Percentiles rank a stretch among this genome's conserved stretches.
Evolutionary conservation across 257 asterid genomes (phyloP).

Genomic region (Jaltomata sinuosa): DNA sequence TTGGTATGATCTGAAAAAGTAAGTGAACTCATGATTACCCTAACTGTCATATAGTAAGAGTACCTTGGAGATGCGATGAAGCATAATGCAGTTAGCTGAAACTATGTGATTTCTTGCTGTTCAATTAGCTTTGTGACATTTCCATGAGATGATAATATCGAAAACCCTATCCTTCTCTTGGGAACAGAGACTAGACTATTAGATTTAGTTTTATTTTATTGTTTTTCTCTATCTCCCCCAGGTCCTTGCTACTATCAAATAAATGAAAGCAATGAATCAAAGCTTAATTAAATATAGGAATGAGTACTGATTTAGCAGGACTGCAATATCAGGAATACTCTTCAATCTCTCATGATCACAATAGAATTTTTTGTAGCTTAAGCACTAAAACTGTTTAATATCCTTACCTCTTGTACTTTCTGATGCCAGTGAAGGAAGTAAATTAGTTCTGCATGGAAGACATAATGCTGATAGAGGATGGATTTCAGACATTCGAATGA

Average conservation of each 20-base stretch:
- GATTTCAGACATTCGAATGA: slow-evolving; percentile 58
- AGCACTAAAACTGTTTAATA: neutral
- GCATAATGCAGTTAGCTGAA: neutral
- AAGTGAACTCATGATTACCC: neutral
- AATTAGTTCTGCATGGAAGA: slow-evolving; percentile 77
- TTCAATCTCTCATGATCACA: neutral
- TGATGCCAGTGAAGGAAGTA: slow-evolving; percentile 60
- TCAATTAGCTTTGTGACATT: neutral
- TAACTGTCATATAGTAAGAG: neutral
- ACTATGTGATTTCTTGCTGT: neutral
- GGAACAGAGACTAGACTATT: neutral
- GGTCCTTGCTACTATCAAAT: neutral
- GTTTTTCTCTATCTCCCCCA: neutral
- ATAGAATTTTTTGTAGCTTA: no score
- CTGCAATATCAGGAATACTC: neutral
- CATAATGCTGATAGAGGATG: slow-evolving; percentile 86
- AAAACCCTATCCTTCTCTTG: neutral
- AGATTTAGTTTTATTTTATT: neutral
- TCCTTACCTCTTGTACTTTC: neutral
- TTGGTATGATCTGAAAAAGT: slow-evolving; percentile 95
- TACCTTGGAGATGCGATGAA: neutral
- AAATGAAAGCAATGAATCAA: neutral
- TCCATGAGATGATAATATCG: neutral
- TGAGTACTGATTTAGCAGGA: neutral
- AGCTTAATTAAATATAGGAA: neutral